Percentiles rank a stretch among this genome's conserved stretches.
These are phyloP conservation scores for Malus domestica DNA, from an alignment of 306 rosid species.

Conservation along the genomic window ASM211411v1 NC_041797.1:251501-252000, in stretches of 20 bases:
- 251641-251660: too few species aligned
- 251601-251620: neutral
- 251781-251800: slow-evolving; percentile 85
- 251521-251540: slow-evolving; percentile 63
- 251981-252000: slow-evolving; percentile 81
- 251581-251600: neutral
- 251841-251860: neutral
- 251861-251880: neutral
- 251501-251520: slow-evolving; percentile 62
- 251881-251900: neutral
- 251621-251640: too few species aligned
- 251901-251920: neutral
- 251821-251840: slow-evolving; percentile 40
- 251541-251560: slow-evolving; percentile 93
- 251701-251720: too few species aligned
- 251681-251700: too few species aligned
- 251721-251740: slow-evolving; percentile 77
- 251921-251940: slow-evolving; percentile 48
- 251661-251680: neutral
- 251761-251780: slow-evolving; percentile 92
- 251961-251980: slow-evolving; percentile 81
- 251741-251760: slow-evolving; percentile 93
- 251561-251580: slow-evolving; percentile 43
- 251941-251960: slow-evolving; percentile 70
- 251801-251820: slow-evolving; percentile 71